Percentiles rank a stretch among this genome's conserved stretches.
phyloP scores from a whole-genome alignment of 192 early-diverging fungal genomes.

The Backusella luteola region DNA sequence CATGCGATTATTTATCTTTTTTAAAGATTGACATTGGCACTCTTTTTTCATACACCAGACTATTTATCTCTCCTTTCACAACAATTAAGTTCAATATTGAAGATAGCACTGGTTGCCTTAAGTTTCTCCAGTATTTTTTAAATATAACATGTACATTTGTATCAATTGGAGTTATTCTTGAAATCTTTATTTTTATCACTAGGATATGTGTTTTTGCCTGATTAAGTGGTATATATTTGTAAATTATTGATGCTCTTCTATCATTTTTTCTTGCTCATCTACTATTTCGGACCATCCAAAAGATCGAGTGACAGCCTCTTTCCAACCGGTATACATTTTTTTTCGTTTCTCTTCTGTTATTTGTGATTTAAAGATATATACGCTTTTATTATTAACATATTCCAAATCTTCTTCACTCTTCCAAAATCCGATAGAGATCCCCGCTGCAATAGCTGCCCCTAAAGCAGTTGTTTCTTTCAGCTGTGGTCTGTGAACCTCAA shows the following conservation, averaged over 20 bases:
- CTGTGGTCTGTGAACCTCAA: slow-evolving; percentile 74
- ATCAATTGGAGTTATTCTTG: background rate
- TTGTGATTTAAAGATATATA: slow-evolving; percentile 39
- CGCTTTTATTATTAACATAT: slow-evolving; percentile 44
- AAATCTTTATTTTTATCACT: background rate
- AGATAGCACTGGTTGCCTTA: too few species aligned
- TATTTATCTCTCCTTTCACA: too few species aligned
- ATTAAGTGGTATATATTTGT: background rate
- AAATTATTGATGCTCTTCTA: background rate
- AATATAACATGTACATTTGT: background rate
- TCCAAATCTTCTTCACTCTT: slow-evolving; percentile 45
- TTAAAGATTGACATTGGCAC: too few species aligned
- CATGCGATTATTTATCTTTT: too few species aligned
- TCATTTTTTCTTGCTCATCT: background rate
- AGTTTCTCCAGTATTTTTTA: too few species aligned
- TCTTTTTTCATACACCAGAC: too few species aligned
- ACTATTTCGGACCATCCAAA: slow-evolving; percentile 49
- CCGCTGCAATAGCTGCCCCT: slow-evolving; percentile 90
- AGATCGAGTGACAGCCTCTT: slow-evolving; percentile 69
- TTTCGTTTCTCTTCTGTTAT: slow-evolving; percentile 54
- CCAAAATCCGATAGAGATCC: slow-evolving; percentile 70
- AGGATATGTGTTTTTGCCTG: too few species aligned
- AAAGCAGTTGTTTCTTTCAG: slow-evolving; percentile 93
- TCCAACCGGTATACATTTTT: slow-evolving; percentile 61
- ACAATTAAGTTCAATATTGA: too few species aligned